Conservation (phyloP, 2,329 filamentous ascomycete genomes). For the Basipetospora sp. region DNA sequence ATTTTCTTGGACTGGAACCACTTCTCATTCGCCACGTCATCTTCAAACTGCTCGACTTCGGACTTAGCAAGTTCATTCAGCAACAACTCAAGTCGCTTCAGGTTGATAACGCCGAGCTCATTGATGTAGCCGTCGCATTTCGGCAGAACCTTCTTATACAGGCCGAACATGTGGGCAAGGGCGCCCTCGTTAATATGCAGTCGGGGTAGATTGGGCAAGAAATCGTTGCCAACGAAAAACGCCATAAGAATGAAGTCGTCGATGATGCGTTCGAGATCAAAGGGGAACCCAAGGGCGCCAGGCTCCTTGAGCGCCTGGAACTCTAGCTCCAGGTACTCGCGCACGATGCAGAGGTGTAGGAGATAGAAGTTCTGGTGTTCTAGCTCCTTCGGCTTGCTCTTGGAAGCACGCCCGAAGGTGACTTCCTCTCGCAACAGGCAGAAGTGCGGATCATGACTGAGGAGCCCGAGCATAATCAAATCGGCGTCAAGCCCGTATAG, state of each 20-base stretch:
- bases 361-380: slow-evolving; percentile 98
- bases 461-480: slow-evolving; percentile 91
- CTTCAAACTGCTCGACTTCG: slow-evolving; percentile 84
- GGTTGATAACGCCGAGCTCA: slow-evolving; percentile 81
- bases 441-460: slow-evolving; percentile 97
- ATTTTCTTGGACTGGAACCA: slow-evolving; percentile 84
- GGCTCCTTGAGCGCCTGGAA: slow-evolving; percentile 80
- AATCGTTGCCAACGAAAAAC: slow-evolving; percentile 98
- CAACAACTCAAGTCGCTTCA: slow-evolving; percentile 61
- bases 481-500: slow-evolving; percentile 94
- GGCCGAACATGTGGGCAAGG: slow-evolving; percentile 87
- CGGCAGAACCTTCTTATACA: slow-evolving; percentile 84
- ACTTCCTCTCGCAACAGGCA: slow-evolving; percentile 94
- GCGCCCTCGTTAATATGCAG: slow-evolving; percentile 98
- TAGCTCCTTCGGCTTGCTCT: slow-evolving; percentile 84
- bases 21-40: slow-evolving; percentile 71
- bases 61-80: slow-evolving; percentile 75
- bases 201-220: slow-evolving; percentile 88
- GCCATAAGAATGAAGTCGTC: slow-evolving; percentile 99
- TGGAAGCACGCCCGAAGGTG: slow-evolving; percentile 78
- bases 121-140: slow-evolving; percentile 90
- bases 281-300: slow-evolving; percentile 58
- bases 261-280: slow-evolving; percentile 90
- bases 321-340: slow-evolving; percentile 91
- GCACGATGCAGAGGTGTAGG: slow-evolving; percentile 90